phyloP scores from a whole-genome alignment of 768 basidiomycete species.

The Lactifluus piperatus region DNA sequence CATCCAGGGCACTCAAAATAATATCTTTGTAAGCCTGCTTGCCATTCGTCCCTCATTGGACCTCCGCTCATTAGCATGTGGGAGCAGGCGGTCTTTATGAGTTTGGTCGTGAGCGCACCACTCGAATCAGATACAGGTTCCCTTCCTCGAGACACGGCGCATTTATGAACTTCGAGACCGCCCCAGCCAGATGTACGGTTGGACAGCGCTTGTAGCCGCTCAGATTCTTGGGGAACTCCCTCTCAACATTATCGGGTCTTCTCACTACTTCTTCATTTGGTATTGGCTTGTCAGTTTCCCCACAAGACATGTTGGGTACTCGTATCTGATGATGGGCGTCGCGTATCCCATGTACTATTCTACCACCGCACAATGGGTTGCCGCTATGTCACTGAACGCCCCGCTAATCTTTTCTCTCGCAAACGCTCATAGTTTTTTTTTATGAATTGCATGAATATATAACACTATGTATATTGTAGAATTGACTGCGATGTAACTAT shows the following conservation, averaged over 20 bases:
- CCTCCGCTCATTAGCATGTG: background rate
- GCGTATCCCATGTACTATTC: conserved; percentile 33
- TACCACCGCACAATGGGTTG: conserved; percentile 33
- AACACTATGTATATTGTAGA: too few species aligned
- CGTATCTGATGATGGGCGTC: conserved; percentile 32
- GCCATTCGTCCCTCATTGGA: background rate
- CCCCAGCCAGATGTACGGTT: too few species aligned
- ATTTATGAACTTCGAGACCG: conserved; percentile 36
- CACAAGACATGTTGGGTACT: conserved; percentile 31
- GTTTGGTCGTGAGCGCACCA: conserved; percentile 28
- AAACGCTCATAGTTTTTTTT: background rate
- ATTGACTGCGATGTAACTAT: too few species aligned
- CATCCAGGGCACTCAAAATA: conserved; percentile 36
- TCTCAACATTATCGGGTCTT: too few species aligned
- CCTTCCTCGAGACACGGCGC: conserved; percentile 32
- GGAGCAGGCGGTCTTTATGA: conserved; percentile 29
- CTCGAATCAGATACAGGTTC: conserved; percentile 37
- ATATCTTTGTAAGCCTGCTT: conserved; percentile 33
- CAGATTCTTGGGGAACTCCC: too few species aligned
- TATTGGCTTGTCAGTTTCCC: conserved; percentile 36
- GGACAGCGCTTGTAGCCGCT: too few species aligned
- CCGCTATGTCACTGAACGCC: conserved; percentile 34
- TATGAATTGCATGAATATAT: too few species aligned
- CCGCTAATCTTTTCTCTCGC: conserved; percentile 18
- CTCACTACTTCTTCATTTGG: too few species aligned